phyloP scores from a whole-genome alignment of 768 basidiomycete species.

The Exidia glandulosa region DNA sequence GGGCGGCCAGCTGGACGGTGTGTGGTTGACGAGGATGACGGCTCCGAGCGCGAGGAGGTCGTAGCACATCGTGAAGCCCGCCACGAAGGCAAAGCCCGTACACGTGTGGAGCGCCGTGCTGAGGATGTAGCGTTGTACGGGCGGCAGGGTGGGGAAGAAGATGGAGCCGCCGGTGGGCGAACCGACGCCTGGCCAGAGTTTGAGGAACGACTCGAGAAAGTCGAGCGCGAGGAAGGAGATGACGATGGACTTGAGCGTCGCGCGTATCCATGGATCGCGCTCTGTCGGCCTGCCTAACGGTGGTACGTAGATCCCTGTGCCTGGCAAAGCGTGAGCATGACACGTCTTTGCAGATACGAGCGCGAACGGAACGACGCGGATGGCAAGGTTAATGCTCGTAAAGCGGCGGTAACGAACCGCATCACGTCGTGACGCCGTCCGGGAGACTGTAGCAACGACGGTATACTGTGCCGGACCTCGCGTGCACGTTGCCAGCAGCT shows the following conservation, averaged over 20 bases:
- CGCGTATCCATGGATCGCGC: too few relatives aligned
- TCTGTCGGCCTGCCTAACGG: too few relatives aligned
- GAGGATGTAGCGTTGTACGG: conserved; percentile 4
- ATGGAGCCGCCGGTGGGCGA: conserved; percentile 3
- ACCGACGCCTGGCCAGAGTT: conserved; percentile 7
- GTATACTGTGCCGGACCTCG: too few relatives aligned
- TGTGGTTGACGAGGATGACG: conserved; percentile 17
- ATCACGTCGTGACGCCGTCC: too few relatives aligned
- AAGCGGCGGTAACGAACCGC: too few relatives aligned
- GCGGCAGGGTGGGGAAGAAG: conserved; percentile 4
- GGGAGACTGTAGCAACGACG: too few relatives aligned
- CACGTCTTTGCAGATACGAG: too few relatives aligned
- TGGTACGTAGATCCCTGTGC: too few relatives aligned
- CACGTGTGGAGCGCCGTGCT: conserved; percentile 12
- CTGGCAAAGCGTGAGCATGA: too few relatives aligned
- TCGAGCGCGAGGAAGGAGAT: conserved; percentile 7
- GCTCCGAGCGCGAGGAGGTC: conserved; percentile 12
- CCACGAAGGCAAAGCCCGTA: conserved; percentile 15
- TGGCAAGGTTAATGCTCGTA: too few relatives aligned
- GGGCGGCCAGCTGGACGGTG: conserved; percentile 23
- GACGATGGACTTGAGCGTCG: background rate
- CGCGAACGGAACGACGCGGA: too few relatives aligned
- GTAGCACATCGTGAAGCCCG: conserved; percentile 17
- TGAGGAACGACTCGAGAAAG: conserved; percentile 9
- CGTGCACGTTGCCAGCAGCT: too few relatives aligned